Evolutionary conservation across 202 grass and related monocot species (phyloP).

Genomic region (Sporobolus alterniflorus): DNA sequence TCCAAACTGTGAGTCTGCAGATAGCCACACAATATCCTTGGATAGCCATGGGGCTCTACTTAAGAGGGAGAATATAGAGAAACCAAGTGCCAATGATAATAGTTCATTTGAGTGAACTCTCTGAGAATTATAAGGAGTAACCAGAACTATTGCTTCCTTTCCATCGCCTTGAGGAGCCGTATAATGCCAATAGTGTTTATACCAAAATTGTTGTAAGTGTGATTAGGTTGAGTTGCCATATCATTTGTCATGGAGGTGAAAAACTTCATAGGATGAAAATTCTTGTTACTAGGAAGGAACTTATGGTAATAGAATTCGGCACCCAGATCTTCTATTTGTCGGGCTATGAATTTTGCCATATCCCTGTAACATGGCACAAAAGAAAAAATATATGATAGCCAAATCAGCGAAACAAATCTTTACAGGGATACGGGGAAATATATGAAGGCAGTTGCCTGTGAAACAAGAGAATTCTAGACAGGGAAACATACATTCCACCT

Average conservation of each 20-base stretch:
- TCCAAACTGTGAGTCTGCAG: conserved; percentile 86
- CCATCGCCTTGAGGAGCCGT: conserved; percentile 94
- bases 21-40: conserved; percentile 96
- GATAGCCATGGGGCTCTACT: conserved; percentile 80
- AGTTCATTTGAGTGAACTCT: conserved; percentile 60
- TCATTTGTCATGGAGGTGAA: conserved; percentile 65
- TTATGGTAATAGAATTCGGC: conserved; percentile 90
- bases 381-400: background rate
- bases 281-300: conserved; percentile 58
- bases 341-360: conserved; percentile 61
- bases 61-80: conserved; percentile 91
- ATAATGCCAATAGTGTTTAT: conserved; percentile 83
- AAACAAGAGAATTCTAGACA: conserved; percentile 14
- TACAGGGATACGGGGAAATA: background rate
- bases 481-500: conserved; percentile 55
- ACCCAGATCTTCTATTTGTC: conserved; percentile 69
- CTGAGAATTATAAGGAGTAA: conserved; percentile 90
- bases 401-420: conserved; percentile 10
- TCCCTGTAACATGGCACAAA: conserved; percentile 56
- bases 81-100: conserved; percentile 82
- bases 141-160: conserved; percentile 95
- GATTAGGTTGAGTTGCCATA: conserved; percentile 46
- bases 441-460: conserved; percentile 8
- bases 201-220: conserved; percentile 46
- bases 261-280: conserved; percentile 79